Evolutionary conservation across 2,329 filamentous ascomycete genomes (phyloP), one percentile per base, ranked within the genome.

Genomic region (Chrysosporium queenslandicum): DNA sequence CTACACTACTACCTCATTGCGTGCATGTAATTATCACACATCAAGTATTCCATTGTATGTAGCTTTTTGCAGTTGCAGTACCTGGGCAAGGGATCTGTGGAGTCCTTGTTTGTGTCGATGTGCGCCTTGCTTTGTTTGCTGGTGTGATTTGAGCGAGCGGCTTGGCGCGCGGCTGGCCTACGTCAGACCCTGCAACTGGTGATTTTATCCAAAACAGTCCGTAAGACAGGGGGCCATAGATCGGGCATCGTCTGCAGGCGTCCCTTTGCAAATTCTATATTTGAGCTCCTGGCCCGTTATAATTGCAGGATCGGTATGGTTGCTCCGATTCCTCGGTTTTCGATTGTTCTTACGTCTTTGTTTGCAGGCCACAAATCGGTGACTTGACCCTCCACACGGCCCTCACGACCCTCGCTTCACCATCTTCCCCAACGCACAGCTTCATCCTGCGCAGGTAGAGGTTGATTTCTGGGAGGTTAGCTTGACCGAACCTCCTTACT

Each of bases 161-260:
- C 47, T 50, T 43, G 47, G 47, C 47, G 47, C 40, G 40, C 23
- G 40, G 14, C 40, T 42, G 25, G 47, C 8, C 47, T 50, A 50
- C 47, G 47, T 50, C 47, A 50, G 47, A 50, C 47, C 46, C 18
- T 50, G 39, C 36, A 20, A n/a, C n/a, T 20, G 16, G 34, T 39
- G 34, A 40, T 40, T 49, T 39, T 36, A 48, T 48, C 46, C 25
- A 50, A 50, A 42, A 50, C 47, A 50, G 23, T 32, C 29, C 18
- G 18, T 37, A 50, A 34, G 37, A 23, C 25, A 50, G 37, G 39
- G n/a, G 47, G 47, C 37, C 37, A 27, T 16, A 29, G 34, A 40
- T 49, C 23, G 11, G 21, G 46, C 36, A 34, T 50, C 37, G 14
- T 42, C 39, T 50, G 25, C 16, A 42, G 25, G 39, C 37, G 16